phyloP scores from a whole-genome alignment of 73 alveolate genomes.

The Blepharisma japonicum region DNA sequence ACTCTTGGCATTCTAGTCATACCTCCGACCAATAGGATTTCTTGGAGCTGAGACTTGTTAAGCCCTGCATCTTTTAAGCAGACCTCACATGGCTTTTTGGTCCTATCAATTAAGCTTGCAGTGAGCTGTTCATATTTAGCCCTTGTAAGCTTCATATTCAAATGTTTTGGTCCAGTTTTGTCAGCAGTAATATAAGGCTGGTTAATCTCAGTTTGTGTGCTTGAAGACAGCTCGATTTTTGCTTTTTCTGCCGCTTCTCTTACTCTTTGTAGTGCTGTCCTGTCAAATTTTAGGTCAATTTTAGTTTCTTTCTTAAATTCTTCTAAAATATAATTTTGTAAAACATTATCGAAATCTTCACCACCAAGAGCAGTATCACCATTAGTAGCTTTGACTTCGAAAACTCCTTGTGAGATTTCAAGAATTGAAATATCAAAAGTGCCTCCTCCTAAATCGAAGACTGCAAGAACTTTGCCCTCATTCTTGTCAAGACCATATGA shows the following conservation, averaged over 20 bases:
- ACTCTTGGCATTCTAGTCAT: conserved; percentile 97
- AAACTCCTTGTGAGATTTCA: conserved; percentile 91
- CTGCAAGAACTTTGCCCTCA: conserved; percentile 83
- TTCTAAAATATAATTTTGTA: conserved; percentile 56
- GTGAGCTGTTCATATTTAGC: conserved; percentile 72
- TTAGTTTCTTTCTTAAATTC: conserved; percentile 83
- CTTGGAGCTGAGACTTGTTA: conserved; percentile 85
- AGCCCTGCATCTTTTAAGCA: conserved; percentile 90
- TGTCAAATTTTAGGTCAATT: conserved; percentile 67
- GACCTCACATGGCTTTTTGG: conserved; percentile 72
- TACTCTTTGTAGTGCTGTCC: conserved; percentile 75
- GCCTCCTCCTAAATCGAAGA: conserved; percentile 90
- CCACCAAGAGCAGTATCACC: conserved; percentile 99
- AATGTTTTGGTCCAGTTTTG: conserved; percentile 91
- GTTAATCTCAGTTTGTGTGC: conserved; percentile 82
- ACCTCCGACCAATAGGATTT: conserved; percentile 97
- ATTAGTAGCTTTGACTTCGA: conserved; percentile 93
- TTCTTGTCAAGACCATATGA: conserved; percentile 92
- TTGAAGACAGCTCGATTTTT: conserved; percentile 87
- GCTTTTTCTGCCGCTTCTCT: conserved; percentile 95
- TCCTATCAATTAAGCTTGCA: conserved; percentile 62
- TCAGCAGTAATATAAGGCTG: conserved; percentile 88
- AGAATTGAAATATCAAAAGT: conserved; percentile 89
- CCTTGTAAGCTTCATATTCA: conserved; percentile 74
- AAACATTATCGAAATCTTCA: conserved; percentile 86